A percentile compares a stretch with the other conserved stretches of the same genome.
These are phyloP conservation scores for Bruguiera parviflora DNA, from an alignment of 345 rosid genomes.

Conservation along the genomic window DNA sequence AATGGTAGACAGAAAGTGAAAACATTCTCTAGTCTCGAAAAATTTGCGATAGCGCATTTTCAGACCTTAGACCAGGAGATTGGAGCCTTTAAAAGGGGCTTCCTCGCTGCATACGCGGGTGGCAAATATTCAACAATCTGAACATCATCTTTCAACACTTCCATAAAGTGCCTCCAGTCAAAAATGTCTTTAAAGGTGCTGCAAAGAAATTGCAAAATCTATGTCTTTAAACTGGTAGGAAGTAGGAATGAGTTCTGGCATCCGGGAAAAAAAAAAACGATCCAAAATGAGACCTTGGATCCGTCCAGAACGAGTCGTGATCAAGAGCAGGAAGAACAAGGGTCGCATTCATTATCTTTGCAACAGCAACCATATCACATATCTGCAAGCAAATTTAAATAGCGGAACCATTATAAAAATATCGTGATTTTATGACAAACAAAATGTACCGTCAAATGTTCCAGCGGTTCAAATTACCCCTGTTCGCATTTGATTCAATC, in stretches of 20 bases:
- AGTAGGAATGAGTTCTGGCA: neutral
- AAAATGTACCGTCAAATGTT: neutral
- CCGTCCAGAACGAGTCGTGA: slow-evolving; percentile 96
- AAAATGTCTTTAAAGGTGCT: slow-evolving; percentile 93
- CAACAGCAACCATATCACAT: slow-evolving; percentile 97
- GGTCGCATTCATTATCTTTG: slow-evolving; percentile 94
- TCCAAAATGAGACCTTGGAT: slow-evolving; percentile 67
- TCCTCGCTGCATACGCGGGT: slow-evolving; percentile 37
- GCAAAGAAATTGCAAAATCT: slow-evolving; percentile 22
- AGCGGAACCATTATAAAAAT: neutral
- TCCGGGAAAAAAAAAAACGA: neutral
- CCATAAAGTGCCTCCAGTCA: slow-evolving; percentile 90
- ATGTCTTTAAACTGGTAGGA: neutral
- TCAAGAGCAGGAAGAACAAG: slow-evolving; percentile 95
- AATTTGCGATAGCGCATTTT: neutral
- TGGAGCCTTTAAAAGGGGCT: slow-evolving; percentile 80
- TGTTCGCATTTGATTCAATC: slow-evolving; percentile 99
- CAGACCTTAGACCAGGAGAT: slow-evolving; percentile 99
- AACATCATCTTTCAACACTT: slow-evolving; percentile 64
- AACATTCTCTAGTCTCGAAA: neutral
- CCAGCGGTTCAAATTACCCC: slow-evolving; percentile 52
- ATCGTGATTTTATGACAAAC: no score
- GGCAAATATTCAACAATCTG: slow-evolving; percentile 85
- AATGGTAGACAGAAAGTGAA: neutral
- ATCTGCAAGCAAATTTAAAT: slow-evolving; percentile 45